Evolutionary conservation across 2,329 filamentous ascomycete species (phyloP), one percentile per base, ranked within the genome.

Genomic region (Aspergillus neoniger): DNA sequence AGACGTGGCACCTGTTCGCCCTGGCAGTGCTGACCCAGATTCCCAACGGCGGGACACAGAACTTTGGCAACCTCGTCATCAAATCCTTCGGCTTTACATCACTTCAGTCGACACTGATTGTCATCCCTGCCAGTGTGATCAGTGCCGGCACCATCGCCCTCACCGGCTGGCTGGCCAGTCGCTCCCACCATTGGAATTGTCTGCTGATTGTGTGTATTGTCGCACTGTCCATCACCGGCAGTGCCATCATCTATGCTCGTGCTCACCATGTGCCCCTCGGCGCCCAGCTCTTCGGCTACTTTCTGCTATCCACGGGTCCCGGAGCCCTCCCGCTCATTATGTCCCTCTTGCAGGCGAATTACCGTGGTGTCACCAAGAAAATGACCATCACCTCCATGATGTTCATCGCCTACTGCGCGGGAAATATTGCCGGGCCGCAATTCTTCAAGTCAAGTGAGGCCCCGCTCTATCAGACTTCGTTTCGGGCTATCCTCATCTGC

Each of bases 1-100:
- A 88, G 70, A 85, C 84, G 0, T 88, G 84, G 85, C 74, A 87
- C 51, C 79, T 88, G 49, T 79, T 85, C 59, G 76, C 74, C 2
- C 80, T 88, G 21, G 79, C 81, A 21, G 62, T 87, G 4, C 70
- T 83, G 2, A 82, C 80, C 0, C 65, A 70, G 39, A 86, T 88
- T 23, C 85, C 86, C 43, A 88, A 88, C 62, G 85, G 85, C 32
- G 86, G 86, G 7, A 65, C 60, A 1, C 61, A 64, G 44, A 67
- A 67, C 36, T 67, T 67, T 52, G 81, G 82, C 43, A 86, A 85
- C 66, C 78, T 86, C 38, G 82, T 86, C 56, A 79, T 86, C 68
- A 78, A 75, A 49, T 84, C 82, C 4, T 86, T 86, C 54, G 82
- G 82, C 8, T 86, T 86, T 69, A 82, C 81, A 0, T 78, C 79